Base-by-base conservation (phyloP, 495 filamentous ascomycete genomes). In the Sordaria brevicollis region DNA sequence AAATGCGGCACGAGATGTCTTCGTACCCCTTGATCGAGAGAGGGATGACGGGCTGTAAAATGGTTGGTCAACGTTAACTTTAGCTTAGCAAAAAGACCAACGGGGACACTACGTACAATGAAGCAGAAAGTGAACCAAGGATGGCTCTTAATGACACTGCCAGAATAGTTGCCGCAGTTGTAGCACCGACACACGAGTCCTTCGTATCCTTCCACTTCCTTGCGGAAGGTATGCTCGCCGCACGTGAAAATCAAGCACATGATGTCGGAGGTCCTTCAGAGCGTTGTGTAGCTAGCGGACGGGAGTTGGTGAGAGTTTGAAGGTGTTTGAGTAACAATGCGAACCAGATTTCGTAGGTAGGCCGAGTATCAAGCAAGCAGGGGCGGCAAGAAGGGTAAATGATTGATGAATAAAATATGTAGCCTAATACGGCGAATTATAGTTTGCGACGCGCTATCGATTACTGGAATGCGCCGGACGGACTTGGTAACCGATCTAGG, bases 81-180 rank as follows among this genome's bases (percentile, higher is more conserved):
- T n/a, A 35, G 10, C 25, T 25, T 6, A 6, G 31, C 21, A 31
- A 4, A 5, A 65, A 34, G 15, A 21, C n/a, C n/a, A 34, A 37
- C 35, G n/a, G 21, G n/a, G 17, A 31, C 25, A 57, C 13, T 25
- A 80, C 83, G 72, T 75, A 84, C 83, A 37, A 87, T 69, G 71
- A 87, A 87, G 76, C 86, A 87, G 72, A 87, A 86, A 13, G 86
- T 87, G 67, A 87, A 87, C 84, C 85, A 87, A 0, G 85, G 84
- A 66, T 86, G 80, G 49, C 80, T 81, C 72, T 86, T 85, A 69
- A 86, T 79, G 57, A 86, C 84, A 21, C 78, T 79, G 11, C 78
- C 86, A 1, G 79, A 77, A 65, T 81, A 83, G 77, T 87, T 87
- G 17, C 85, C 85, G 75, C 86, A 87, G 78, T 87, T 86, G 71